phyloP scores from a whole-genome alignment of 306 rosid genomes.

The Castanospermum australe region DNA sequence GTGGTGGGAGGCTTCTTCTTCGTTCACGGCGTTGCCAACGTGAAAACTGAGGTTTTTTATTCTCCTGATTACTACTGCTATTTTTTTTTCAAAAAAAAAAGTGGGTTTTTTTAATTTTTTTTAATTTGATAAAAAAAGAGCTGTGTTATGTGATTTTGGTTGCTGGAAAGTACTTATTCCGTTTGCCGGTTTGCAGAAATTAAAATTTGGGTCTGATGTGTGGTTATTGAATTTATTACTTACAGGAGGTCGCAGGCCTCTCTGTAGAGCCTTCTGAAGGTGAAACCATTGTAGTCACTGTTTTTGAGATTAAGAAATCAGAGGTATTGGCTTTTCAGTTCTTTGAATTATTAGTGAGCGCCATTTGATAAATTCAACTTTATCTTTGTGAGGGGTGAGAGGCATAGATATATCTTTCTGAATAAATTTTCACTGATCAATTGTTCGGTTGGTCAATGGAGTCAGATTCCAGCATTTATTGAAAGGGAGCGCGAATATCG shows the following conservation, averaged over 20 bases:
- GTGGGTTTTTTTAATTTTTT: neutral
- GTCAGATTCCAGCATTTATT: slow-evolving; percentile 82
- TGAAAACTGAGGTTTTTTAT: slow-evolving; percentile 58
- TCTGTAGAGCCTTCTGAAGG: slow-evolving; percentile 77
- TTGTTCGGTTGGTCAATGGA: neutral
- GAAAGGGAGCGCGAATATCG: slow-evolving; percentile 77
- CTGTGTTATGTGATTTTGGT: neutral
- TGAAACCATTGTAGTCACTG: slow-evolving; percentile 60
- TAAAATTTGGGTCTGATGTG: neutral
- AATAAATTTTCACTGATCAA: neutral
- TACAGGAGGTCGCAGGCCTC: slow-evolving; percentile 78
- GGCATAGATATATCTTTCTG: neutral
- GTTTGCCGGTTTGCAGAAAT: neutral
- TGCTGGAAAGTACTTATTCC: neutral
- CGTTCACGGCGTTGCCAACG: slow-evolving; percentile 65
- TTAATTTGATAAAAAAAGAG: neutral
- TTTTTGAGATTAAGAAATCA: slow-evolving; percentile 72
- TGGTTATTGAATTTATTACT: neutral
- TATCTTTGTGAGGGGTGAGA: neutral
- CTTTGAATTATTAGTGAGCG: neutral
- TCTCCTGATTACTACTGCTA: neutral
- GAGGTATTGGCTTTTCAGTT: slow-evolving; percentile 45
- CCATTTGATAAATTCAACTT: neutral
- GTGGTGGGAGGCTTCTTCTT: slow-evolving; percentile 66
- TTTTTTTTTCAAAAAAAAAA: neutral